Evolutionary conservation across 495 filamentous ascomycete genomes (phyloP).

Genomic region (Aspergillus indologenus): DNA sequence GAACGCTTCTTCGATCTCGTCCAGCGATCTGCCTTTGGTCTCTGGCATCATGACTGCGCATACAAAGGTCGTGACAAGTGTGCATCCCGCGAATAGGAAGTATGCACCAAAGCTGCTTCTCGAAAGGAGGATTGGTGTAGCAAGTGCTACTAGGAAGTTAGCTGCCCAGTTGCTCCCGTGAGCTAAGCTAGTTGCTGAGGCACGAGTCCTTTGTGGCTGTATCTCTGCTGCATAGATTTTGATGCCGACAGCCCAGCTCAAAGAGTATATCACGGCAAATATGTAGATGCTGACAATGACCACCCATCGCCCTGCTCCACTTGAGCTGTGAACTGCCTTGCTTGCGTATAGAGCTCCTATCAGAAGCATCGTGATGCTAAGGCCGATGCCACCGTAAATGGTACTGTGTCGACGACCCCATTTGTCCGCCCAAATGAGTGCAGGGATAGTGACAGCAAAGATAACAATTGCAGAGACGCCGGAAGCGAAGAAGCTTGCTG

Average conservation of each 20-base stretch:
- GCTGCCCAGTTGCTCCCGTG: constrained; percentile 51
- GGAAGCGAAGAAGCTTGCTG: constrained; percentile 53
- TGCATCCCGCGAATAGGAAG: constrained; percentile 56
- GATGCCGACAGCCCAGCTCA: constrained; percentile 54
- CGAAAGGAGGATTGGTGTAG: constrained; percentile 59
- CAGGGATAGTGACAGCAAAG: constrained; percentile 47
- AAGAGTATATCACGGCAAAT: constrained; percentile 39
- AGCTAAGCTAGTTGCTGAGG: constrained; percentile 45
- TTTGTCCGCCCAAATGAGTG: constrained; percentile 53
- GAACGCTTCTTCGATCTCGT: constrained; percentile 58
- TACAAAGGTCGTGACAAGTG: constrained; percentile 47
- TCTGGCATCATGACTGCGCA: constrained; percentile 58
- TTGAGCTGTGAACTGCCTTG: constrained; percentile 39
- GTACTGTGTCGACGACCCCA: constrained; percentile 57
- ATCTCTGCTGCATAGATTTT: constrained; percentile 56
- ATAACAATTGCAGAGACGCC: constrained; percentile 54
- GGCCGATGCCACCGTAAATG: constrained; percentile 52
- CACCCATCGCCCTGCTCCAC: constrained; percentile 51
- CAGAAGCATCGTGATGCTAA: constrained; percentile 45
- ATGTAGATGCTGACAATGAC: constrained; percentile 40
- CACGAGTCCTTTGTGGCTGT: constrained; percentile 52
- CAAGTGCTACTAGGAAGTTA: constrained; percentile 65
- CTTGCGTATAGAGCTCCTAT: constrained; percentile 53
- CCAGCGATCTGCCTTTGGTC: constrained; percentile 53
- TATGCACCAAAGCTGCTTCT: constrained; percentile 56